Evolutionary conservation across 2,329 filamentous ascomycete genomes (phyloP).

Genomic region (Triangularia verruculosa): DNA sequence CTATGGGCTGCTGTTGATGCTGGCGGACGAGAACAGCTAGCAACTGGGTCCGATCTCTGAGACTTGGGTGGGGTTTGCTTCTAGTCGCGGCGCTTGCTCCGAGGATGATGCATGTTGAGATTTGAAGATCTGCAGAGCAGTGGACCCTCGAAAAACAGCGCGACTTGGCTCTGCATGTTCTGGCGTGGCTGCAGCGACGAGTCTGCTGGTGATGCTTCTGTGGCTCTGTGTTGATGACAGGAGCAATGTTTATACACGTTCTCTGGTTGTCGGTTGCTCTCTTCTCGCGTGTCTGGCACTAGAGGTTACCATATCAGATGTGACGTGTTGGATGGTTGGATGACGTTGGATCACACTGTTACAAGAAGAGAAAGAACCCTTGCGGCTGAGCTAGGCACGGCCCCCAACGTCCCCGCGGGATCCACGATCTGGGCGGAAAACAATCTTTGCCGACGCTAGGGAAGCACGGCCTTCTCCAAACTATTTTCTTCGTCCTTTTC

Average conservation of each 20-base stretch:
- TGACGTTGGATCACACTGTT: neutral
- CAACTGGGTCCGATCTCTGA: too few species aligned
- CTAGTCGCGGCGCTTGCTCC: neutral
- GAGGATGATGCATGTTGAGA: neutral
- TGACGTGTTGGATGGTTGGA: neutral
- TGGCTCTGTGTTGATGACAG: neutral
- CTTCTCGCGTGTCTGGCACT: neutral
- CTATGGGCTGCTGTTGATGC: neutral
- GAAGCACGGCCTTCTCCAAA: neutral
- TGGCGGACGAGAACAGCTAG: neutral
- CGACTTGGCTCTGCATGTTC: neutral
- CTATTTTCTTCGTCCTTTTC: neutral
- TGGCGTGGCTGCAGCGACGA: neutral
- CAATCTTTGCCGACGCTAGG: neutral
- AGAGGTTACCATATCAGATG: neutral
- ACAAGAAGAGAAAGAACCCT: neutral
- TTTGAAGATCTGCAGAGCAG: neutral
- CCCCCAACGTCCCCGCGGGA: neutral
- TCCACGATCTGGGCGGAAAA: neutral
- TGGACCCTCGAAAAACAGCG: neutral
- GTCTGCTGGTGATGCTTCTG: too few species aligned
- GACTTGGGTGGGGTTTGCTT: neutral
- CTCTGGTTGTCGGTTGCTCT: neutral
- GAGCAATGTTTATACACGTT: neutral
- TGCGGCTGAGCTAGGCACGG: constrained; percentile 1